These are phyloP conservation scores for Oryza longistaminata DNA, from an alignment of 176 grass and related monocot species.

Conservation along the genomic window DNA sequence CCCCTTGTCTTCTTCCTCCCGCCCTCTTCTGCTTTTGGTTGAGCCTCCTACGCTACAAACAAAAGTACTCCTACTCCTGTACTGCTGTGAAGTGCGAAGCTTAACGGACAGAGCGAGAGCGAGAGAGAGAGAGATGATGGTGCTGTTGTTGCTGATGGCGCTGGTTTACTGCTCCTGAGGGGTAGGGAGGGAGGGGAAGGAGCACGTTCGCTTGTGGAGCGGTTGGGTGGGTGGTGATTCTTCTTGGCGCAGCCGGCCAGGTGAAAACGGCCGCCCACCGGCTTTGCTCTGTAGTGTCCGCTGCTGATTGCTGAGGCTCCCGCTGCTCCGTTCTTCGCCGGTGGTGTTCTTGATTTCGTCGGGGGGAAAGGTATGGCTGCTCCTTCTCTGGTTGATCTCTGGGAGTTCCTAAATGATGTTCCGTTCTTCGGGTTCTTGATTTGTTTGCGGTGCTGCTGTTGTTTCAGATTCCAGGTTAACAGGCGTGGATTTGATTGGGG, in stretches of 20 bases:
- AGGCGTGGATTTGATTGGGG: not conserved
- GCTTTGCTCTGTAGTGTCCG: not conserved
- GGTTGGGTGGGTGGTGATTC: conserved; percentile 18
- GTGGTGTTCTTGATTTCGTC: not conserved
- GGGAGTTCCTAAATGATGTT: not conserved
- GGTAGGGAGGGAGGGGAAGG: not conserved
- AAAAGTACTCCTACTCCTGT: not conserved
- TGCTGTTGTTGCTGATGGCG: too few relatives aligned
- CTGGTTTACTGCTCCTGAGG: conserved; percentile 29
- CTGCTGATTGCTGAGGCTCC: too few relatives aligned
- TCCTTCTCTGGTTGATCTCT: not conserved
- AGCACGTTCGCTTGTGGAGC: conserved; percentile 37
- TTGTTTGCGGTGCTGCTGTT: not conserved
- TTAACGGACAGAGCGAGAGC: not conserved
- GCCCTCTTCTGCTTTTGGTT: conserved; percentile 37
- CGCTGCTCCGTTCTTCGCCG: not conserved
- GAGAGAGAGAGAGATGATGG: conserved; percentile 2
- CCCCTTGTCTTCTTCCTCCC: conserved; percentile 45
- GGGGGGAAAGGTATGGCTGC: not conserved
- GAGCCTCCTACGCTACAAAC: not conserved
- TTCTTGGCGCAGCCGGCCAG: not conserved
- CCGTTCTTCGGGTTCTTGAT: not conserved
- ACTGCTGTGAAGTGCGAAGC: not conserved
- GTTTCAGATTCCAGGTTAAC: conserved; percentile 31
- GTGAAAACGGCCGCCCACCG: not conserved